Conservation (phyloP, 192 early-diverging fungal genomes). For the Phlyctochytrium planicorne region DNA sequence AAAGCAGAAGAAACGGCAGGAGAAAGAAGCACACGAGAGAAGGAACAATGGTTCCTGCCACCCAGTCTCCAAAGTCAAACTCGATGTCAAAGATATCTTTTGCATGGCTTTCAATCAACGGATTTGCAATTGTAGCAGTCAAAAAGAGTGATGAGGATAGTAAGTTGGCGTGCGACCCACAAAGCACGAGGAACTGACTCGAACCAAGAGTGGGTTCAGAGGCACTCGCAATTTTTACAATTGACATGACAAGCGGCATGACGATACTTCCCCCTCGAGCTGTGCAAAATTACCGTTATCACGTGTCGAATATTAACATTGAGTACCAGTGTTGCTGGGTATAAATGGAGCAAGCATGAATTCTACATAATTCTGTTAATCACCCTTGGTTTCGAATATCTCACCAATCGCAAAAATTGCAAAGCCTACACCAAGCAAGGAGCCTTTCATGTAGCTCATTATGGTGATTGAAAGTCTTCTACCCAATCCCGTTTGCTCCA, state of each 20-base stretch:
- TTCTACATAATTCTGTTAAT: slow-evolving; percentile 51
- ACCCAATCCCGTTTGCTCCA: slow-evolving; percentile 61
- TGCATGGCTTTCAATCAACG: slow-evolving; percentile 63
- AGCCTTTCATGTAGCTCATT: slow-evolving; percentile 50
- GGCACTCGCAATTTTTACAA: slow-evolving; percentile 41
- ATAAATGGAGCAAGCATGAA: slow-evolving; percentile 67
- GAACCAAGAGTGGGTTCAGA: slow-evolving; percentile 49
- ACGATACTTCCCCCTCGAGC: slow-evolving; percentile 79
- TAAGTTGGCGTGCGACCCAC: slow-evolving; percentile 67
- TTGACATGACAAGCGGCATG: slow-evolving; percentile 69
- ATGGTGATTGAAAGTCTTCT: slow-evolving; percentile 60
- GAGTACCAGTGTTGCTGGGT: slow-evolving; percentile 53
- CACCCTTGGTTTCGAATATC: neutral
- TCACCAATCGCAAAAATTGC: slow-evolving; percentile 1
- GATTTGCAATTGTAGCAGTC: slow-evolving; percentile 75
- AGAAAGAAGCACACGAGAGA: slow-evolving; percentile 24
- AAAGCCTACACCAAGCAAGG: slow-evolving; percentile 56
- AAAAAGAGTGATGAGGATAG: slow-evolving; percentile 71
- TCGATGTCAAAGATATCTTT: slow-evolving; percentile 60
- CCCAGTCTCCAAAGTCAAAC: slow-evolving; percentile 68
- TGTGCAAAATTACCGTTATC: no score
- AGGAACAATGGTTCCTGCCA: slow-evolving; percentile 55
- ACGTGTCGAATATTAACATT: slow-evolving; percentile 8
- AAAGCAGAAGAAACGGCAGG: slow-evolving; percentile 1
- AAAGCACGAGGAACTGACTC: slow-evolving; percentile 62